Evolutionary conservation across 768 basidiomycete species (phyloP), one percentile per base, ranked within the genome.

Genomic region (Scleroderma bovista): DNA sequence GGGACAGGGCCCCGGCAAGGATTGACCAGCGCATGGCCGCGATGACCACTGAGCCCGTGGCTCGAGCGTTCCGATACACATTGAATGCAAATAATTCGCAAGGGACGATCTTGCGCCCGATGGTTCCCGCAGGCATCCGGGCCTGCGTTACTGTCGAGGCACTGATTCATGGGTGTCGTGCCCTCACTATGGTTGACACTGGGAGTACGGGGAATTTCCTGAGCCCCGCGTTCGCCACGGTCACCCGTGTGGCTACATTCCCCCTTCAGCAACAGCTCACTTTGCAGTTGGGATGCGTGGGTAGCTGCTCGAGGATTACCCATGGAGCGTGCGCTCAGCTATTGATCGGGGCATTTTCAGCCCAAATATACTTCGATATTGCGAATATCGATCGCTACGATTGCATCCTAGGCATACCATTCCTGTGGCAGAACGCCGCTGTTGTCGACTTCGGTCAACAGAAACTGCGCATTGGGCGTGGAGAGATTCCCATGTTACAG

Each of bases 311-410:
- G 0, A 55, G 49, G 3, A 64, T 72, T 6, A 61, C 63, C 11
- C 63, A 62, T 50, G 67, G 69, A 0, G 43, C 58, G 0, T 43
- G 55, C 5, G 51, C 57, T 2, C 10, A 48, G 0, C 17, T 69
- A 0, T 3, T 8, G 2, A 22, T 64, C 3, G 53, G 51, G 7
- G 36, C 47, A 0, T 31, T 58, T 1, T 37, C 50, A 0, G 29
- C 13, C 1, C n/a, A 26, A 1, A 32, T 45, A 29, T 70, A 71
- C 32, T 51, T 71, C 1, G 65, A 73, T 46, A 16, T 74, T 5
- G 60, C 56, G 0, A 74, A 74, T 34, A 56, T 73, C 11, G 68
- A 71, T 45, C 50, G 51, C 3, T 74, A 72, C 46, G 66, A 72
- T 33, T 50, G 62, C 45, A 63, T 74, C 1, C 56, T 74, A 1